phyloP scores from a whole-genome alignment of 73 alveolate genomes.

The Tetrahymena thermophila region DNA sequence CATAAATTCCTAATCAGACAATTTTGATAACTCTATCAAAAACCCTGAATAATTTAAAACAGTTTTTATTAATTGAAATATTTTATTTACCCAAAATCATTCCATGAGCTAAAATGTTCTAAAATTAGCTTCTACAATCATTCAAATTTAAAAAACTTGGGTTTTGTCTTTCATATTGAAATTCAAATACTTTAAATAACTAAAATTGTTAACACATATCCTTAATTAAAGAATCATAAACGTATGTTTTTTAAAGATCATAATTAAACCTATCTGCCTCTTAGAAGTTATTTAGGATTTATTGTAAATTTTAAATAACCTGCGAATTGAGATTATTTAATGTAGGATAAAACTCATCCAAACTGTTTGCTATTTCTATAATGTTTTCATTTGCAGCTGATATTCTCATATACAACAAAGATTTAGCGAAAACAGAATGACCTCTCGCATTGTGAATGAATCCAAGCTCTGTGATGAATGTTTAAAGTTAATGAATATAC shows the following conservation, averaged over 20 bases:
- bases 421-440: not conserved
- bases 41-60: too few relatives aligned
- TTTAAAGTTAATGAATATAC: not conserved
- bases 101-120: not conserved
- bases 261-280: not conserved
- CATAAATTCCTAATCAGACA: too few relatives aligned
- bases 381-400: not conserved
- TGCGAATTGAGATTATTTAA: not conserved
- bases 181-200: not conserved
- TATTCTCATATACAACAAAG: not conserved
- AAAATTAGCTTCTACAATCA: not conserved
- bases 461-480: not conserved
- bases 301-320: not conserved
- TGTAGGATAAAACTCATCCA: not conserved
- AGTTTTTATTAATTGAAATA: not conserved
- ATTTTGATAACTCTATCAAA: too few relatives aligned
- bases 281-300: not conserved
- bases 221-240: not conserved
- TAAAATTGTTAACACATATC: not conserved
- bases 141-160: not conserved
- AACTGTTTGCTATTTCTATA: not conserved
- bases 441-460: not conserved
- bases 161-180: not conserved
- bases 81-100: not conserved
- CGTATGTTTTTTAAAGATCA: not conserved